These are phyloP conservation scores for Tuber magnatum DNA, from an alignment of 495 filamentous ascomycete species.

Conservation along the genomic window DNA sequence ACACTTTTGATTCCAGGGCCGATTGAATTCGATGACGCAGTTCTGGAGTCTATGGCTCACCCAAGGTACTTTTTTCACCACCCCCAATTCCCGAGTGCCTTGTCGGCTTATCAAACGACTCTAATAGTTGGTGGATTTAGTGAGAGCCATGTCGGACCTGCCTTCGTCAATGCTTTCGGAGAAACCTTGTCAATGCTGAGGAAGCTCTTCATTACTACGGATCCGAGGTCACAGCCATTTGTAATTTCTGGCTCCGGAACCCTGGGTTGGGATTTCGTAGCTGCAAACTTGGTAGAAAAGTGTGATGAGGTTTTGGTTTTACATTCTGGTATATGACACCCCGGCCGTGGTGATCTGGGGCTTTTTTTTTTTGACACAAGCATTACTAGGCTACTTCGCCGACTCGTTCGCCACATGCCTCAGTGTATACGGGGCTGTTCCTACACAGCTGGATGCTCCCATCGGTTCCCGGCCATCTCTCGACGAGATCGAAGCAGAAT, in stretches of 20 bases:
- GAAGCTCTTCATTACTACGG: constrained; percentile 82
- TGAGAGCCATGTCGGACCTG: constrained; percentile 81
- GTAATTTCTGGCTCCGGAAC: constrained; percentile 91
- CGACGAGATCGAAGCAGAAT: constrained; percentile 73
- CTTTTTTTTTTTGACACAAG: background rate
- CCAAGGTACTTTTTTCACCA: constrained; percentile 61
- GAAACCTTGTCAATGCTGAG: constrained; percentile 81
- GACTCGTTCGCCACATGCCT: constrained; percentile 92
- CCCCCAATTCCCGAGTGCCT: background rate
- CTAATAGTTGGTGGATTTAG: constrained; percentile 44
- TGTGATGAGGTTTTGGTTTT: constrained; percentile 88
- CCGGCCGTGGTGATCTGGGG: background rate
- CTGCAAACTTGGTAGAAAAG: constrained; percentile 78
- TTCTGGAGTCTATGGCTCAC: constrained; percentile 90
- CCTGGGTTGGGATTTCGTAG: constrained; percentile 91
- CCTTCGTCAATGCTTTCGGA: constrained; percentile 84
- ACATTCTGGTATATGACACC: constrained; percentile 51
- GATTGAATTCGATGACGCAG: constrained; percentile 97
- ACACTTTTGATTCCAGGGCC: constrained; percentile 84
- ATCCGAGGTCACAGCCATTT: constrained; percentile 78
- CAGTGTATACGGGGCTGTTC: constrained; percentile 77
- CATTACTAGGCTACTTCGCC: constrained; percentile 71
- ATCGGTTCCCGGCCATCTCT: constrained; percentile 85
- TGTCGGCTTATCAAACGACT: background rate
- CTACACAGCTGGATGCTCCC: constrained; percentile 79